These are phyloP conservation scores for Puccinia novopanici DNA, from an alignment of 1,284 basidiomycete species.

Conservation along the genomic window DNA sequence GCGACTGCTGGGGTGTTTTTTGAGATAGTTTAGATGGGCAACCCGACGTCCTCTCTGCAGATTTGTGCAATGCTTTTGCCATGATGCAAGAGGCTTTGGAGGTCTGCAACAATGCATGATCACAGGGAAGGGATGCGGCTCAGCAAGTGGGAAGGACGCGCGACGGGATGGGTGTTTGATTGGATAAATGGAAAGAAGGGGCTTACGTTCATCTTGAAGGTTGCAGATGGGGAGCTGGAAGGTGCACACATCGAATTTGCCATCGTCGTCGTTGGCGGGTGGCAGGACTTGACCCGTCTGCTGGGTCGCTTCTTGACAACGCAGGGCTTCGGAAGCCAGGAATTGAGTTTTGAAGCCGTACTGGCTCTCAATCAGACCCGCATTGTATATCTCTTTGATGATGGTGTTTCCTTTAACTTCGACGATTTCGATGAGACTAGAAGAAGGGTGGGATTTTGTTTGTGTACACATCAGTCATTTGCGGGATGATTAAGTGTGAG, in stretches of 20 bases:
- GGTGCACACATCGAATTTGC: constrained; percentile 32
- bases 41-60: constrained; percentile 3
- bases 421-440: constrained; percentile 43
- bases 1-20: too few relatives aligned
- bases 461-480: neutral
- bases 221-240: constrained; percentile 47
- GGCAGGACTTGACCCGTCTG: neutral
- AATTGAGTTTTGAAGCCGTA: constrained; percentile 45
- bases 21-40: neutral
- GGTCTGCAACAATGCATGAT: neutral
- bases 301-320: constrained; percentile 25
- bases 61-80: neutral
- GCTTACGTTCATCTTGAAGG: constrained; percentile 41
- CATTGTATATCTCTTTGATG: constrained; percentile 37
- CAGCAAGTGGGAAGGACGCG: neutral
- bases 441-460: neutral
- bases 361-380: constrained; percentile 36
- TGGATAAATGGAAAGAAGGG: neutral
- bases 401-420: constrained; percentile 27
- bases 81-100: neutral
- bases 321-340: constrained; percentile 36
- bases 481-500: neutral
- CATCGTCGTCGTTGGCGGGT: neutral
- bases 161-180: too few relatives aligned
- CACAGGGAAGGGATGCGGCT: neutral